Evolutionary conservation across 805 yeast species (phyloP).

Genomic region (Wickerhamomyces alni): DNA sequence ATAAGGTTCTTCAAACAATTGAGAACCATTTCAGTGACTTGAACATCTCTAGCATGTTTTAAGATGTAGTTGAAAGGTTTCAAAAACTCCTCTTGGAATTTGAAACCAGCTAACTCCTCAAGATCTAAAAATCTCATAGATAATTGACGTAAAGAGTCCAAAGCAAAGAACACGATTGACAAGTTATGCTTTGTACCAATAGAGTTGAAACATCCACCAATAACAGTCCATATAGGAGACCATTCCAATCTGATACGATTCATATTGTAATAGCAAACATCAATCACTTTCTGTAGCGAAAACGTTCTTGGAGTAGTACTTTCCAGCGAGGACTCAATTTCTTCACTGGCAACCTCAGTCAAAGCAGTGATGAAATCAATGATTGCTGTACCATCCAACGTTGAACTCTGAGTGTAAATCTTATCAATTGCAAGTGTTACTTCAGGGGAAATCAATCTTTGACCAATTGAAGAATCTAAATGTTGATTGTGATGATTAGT

Average conservation of each 20-base stretch:
- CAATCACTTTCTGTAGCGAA: slow-evolving; percentile 91
- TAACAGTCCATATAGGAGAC: slow-evolving; percentile 91
- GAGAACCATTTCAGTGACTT: slow-evolving; percentile 81
- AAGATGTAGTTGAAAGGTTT: slow-evolving; percentile 84
- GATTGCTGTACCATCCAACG: slow-evolving; percentile 77
- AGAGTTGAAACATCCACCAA: slow-evolving; percentile 83
- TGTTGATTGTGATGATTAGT: slow-evolving; percentile 69
- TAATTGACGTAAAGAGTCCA: slow-evolving; percentile 89
- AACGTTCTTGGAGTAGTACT: slow-evolving; percentile 84
- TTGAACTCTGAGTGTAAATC: slow-evolving; percentile 77
- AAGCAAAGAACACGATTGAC: slow-evolving; percentile 79
- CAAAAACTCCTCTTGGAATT: slow-evolving; percentile 90
- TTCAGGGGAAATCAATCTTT: slow-evolving; percentile 56
- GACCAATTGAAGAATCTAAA: slow-evolving; percentile 50
- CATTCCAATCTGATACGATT: slow-evolving; percentile 92
- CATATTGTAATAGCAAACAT: slow-evolving; percentile 97
- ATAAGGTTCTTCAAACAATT: slow-evolving; percentile 88
- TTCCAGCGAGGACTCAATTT: slow-evolving; percentile 81
- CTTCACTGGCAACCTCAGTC: slow-evolving; percentile 83
- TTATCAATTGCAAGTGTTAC: slow-evolving; percentile 78
- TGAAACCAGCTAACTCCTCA: slow-evolving; percentile 92
- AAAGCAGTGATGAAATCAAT: slow-evolving; percentile 82
- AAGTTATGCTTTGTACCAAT: slow-evolving; percentile 78
- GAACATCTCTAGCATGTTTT: slow-evolving; percentile 55
- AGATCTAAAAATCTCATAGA: slow-evolving; percentile 88